Conservation (phyloP, 2,329 filamentous ascomycete species). For the Venturia pyrina region DNA sequence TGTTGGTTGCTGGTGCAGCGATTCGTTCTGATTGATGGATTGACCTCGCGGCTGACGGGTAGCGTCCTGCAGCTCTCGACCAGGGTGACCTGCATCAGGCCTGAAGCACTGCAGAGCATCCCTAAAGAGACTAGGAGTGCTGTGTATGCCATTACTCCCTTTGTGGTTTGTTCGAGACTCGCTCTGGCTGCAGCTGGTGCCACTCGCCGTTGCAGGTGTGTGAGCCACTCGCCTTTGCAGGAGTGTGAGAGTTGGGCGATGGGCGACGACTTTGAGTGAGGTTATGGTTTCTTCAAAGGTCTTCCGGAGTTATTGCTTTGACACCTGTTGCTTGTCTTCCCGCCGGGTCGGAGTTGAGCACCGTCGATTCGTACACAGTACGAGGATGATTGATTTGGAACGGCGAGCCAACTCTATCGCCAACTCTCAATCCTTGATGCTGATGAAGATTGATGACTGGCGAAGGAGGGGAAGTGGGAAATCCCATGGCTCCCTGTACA, state of each 20-base stretch:
- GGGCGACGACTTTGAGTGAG: not conserved
- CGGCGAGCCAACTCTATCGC: not conserved
- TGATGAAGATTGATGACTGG: no score
- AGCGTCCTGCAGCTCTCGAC: not conserved
- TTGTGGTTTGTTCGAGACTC: not conserved
- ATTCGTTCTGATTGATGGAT: conserved; percentile 1
- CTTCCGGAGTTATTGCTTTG: not conserved
- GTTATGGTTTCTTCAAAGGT: not conserved
- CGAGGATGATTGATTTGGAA: not conserved
- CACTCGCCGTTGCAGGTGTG: not conserved
- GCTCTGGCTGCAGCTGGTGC: not conserved
- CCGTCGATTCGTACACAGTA: conserved; percentile 1
- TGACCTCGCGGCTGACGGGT: not conserved
- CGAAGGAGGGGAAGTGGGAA: no score
- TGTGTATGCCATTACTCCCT: not conserved
- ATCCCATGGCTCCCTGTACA: not conserved
- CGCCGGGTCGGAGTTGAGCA: not conserved
- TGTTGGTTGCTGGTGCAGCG: not conserved
- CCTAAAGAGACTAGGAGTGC: not conserved
- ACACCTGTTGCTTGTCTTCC: not conserved
- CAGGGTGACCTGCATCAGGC: not conserved
- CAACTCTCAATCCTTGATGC: not conserved
- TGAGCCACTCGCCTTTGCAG: not conserved
- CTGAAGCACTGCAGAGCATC: not conserved
- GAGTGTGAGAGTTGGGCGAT: not conserved